Evolutionary conservation across 2,329 filamentous ascomycete species (phyloP).

Genomic region (Sporothrix pallida): DNA sequence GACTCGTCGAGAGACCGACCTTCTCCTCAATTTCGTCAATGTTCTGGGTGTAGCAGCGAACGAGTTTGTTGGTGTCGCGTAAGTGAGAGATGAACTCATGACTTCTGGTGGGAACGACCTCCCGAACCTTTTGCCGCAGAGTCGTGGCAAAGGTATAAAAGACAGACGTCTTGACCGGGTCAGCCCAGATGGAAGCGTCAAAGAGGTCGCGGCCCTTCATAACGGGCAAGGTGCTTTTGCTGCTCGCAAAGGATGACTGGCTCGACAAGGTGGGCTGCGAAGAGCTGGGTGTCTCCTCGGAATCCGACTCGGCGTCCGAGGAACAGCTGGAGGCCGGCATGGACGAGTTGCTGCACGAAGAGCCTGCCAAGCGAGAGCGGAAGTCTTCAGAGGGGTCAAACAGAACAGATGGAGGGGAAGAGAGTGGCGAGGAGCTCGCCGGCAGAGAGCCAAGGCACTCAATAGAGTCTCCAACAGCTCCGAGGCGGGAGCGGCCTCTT

Average conservation of each 20-base stretch:
- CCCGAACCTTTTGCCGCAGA: constrained; percentile 66
- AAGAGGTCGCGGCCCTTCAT: constrained; percentile 76
- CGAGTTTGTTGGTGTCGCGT: constrained; percentile 69
- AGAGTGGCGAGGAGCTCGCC: constrained; percentile 60
- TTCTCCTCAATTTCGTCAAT: constrained; percentile 76
- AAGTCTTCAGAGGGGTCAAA: constrained; percentile 57
- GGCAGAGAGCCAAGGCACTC: constrained; percentile 36
- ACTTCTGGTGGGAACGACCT: constrained; percentile 67
- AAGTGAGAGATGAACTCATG: constrained; percentile 73
- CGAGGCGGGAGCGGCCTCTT: constrained; percentile 35
- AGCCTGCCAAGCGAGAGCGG: constrained; percentile 43
- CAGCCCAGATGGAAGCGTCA: constrained; percentile 72
- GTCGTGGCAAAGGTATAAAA: constrained; percentile 76
- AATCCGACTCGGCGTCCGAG: constrained; percentile 39
- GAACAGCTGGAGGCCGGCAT: constrained; percentile 22
- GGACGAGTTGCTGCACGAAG: constrained; percentile 47
- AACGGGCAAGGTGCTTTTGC: constrained; percentile 55
- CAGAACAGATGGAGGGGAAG: constrained; percentile 59
- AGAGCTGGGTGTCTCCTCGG: constrained; percentile 53
- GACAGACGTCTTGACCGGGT: constrained; percentile 69
- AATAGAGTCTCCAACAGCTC: constrained; percentile 35
- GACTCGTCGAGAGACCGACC: constrained; percentile 68
- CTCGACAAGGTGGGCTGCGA: constrained; percentile 47
- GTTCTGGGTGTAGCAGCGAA: constrained; percentile 76
- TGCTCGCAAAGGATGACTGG: constrained; percentile 42